Percentiles rank a stretch among this genome's conserved stretches.
Evolutionary conservation across 805 yeast species (phyloP).

Genomic region (Peterozyma toletana): DNA sequence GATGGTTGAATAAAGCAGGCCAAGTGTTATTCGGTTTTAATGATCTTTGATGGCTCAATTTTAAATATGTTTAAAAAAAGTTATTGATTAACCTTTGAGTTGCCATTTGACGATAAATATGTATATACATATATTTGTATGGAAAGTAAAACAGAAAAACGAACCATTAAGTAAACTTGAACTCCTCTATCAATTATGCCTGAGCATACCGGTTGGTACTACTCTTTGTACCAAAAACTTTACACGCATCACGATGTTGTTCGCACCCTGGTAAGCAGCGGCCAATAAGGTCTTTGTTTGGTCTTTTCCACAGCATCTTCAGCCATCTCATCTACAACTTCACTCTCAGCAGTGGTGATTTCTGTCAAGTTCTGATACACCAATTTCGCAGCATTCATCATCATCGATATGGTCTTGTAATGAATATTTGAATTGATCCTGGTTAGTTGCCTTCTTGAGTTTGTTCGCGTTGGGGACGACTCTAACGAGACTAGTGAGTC

Average conservation of each 20-base stretch:
- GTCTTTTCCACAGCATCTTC: neutral
- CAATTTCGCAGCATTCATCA: constrained; percentile 6
- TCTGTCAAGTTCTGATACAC: neutral
- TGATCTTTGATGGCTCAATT: neutral
- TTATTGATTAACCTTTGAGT: too few relatives aligned
- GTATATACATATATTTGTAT: too few relatives aligned
- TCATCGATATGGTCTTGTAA: constrained; percentile 4
- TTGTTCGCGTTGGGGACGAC: neutral
- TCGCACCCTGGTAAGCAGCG: constrained; percentile 3
- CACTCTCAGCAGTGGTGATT: neutral
- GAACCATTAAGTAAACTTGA: neutral
- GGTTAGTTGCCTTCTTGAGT: constrained; percentile 1
- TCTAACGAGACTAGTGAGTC: too few relatives aligned
- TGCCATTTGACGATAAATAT: too few relatives aligned
- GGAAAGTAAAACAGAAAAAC: neutral
- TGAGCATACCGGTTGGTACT: neutral
- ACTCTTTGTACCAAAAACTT: neutral
- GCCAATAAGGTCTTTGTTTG: constrained; percentile 8
- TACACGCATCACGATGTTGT: neutral
- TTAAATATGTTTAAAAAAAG: too few relatives aligned
- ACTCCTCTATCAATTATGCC: neutral
- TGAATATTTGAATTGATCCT: constrained; percentile 7
- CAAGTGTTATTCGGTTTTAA: constrained; percentile 6
- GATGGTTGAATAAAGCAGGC: constrained; percentile 1
- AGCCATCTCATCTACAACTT: neutral